A percentile compares a stretch with the other conserved stretches of the same genome.
phyloP scores from a whole-genome alignment of 1,139 yeast genomes.

The Eremothecium gossypii region DNA sequence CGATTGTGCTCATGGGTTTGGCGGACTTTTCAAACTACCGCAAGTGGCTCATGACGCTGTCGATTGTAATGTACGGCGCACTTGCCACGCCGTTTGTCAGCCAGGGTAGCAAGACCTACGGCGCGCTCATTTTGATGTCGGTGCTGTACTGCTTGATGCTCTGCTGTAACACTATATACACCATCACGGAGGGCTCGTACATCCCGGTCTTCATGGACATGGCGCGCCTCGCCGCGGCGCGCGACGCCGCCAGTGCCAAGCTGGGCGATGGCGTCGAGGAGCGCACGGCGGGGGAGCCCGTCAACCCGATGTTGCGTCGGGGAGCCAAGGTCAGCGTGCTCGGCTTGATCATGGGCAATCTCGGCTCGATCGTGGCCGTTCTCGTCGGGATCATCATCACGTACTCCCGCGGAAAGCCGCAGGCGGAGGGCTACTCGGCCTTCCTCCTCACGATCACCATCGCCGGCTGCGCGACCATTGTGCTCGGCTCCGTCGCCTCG shows the following conservation, averaged over 20 bases:
- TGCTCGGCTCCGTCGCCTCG: conserved; percentile 28
- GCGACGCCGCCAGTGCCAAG: neutral
- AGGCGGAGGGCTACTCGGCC: conserved; percentile 31
- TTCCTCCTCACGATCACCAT: conserved; percentile 36
- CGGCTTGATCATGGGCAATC: conserved; percentile 35
- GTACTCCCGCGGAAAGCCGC: conserved; percentile 24
- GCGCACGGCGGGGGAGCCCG: neutral
- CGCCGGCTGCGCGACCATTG: conserved; percentile 35
- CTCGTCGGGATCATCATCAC: conserved; percentile 37
- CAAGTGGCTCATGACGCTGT: conserved; percentile 30
- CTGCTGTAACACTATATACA: conserved; percentile 32
- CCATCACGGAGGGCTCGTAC: conserved; percentile 38
- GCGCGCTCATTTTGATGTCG: conserved; percentile 27
- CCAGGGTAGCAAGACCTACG: conserved; percentile 22
- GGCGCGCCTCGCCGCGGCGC: conserved; percentile 22
- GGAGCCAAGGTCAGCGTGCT: conserved; percentile 36
- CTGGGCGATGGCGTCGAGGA: neutral
- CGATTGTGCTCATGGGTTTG: conserved; percentile 36
- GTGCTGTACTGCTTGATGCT: conserved; percentile 32
- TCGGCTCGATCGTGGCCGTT: conserved; percentile 37
- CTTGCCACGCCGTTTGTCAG: conserved; percentile 37
- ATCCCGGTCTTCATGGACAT: conserved; percentile 36
- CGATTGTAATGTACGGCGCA: conserved; percentile 33
- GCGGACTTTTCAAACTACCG: conserved; percentile 39
- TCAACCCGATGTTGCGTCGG: conserved; percentile 24